Base-by-base conservation (phyloP, 2,329 filamentous ascomycete genomes). In the Fusarium euwallaceae region DNA sequence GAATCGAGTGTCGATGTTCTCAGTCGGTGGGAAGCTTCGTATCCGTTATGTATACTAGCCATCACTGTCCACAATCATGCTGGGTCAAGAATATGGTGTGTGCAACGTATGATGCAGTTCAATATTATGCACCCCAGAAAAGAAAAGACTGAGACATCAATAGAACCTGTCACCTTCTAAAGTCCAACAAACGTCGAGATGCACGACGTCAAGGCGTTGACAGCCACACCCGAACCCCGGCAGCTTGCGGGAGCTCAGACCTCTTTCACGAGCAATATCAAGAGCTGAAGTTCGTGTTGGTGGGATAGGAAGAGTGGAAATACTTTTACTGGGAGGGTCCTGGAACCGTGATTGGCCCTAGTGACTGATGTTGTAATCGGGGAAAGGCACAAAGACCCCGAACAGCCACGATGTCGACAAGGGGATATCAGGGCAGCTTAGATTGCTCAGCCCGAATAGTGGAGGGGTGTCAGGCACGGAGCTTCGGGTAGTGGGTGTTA, bases 381-480 rank as follows among this genome's bases (percentile, higher is more conserved):
- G 58, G 36, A 29, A 24, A 61, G 37, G 37, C 24, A 41, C 24
- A 11, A 32, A 32, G 58, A 20, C 32, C 22, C 12, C 43, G 37
- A 61, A 45, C 58, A 61, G 58, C 58, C 58, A 61, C 58, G 39
- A 41, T 32, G 36, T 24, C 24, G 36, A 20, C 24, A 27, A 43
- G 58, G 37, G 37, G 58, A 22, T 41, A 39, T 39, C 32, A 59
- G 17, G 58, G 37, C 24, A 43, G 37, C 17, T 32, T 61, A 43
- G 58, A 61, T 61, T 61, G 58, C 58, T 61, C 58, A 61, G 58
- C 58, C 58, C 39, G 58, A 37, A 61, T 61, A 61, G 58, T 61
- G 58, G 58, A 39, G 37, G 32, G 32, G 56, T 59, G 36, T 22
- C 34, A 14, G 22, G 58, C 37, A 43, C 22, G 34, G 58, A 61